These are phyloP conservation scores for Russula emetica DNA, from an alignment of 768 basidiomycete genomes.

Conservation along the genomic window DNA sequence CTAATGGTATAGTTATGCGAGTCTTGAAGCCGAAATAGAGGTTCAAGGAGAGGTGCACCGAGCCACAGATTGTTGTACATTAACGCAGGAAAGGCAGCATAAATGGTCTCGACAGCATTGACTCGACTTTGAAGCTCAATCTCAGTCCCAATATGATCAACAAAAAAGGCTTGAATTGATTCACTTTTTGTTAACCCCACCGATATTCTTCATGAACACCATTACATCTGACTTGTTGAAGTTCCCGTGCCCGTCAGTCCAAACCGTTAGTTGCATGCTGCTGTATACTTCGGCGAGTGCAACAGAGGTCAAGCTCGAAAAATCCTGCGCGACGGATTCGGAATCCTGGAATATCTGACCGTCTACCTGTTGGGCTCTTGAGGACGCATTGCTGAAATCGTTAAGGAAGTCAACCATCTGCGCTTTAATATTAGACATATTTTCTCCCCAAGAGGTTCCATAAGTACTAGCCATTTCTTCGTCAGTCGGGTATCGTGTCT, in stretches of 20 bases:
- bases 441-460: background rate
- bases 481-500: conserved; percentile 34
- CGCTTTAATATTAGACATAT: background rate
- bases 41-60: conserved; percentile 34
- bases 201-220: conserved; percentile 45
- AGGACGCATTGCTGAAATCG: conserved; percentile 45
- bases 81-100: conserved; percentile 47
- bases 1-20: conserved; percentile 22
- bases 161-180: background rate
- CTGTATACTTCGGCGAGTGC: conserved; percentile 53
- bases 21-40: conserved; percentile 29
- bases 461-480: conserved; percentile 29
- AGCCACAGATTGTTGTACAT: conserved; percentile 52
- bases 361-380: conserved; percentile 47
- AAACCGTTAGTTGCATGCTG: conserved; percentile 51
- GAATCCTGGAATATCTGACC: conserved; percentile 45
- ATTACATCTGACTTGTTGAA: conserved; percentile 52
- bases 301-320: conserved; percentile 50
- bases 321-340: conserved; percentile 42
- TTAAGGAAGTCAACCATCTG: conserved; percentile 43
- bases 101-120: conserved; percentile 56
- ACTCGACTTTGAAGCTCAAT: conserved; percentile 27
- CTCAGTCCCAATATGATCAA: background rate
- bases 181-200: conserved; percentile 37
- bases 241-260: conserved; percentile 43